Percentiles rank a stretch among this genome's conserved stretches.
phyloP scores from a whole-genome alignment of 1,284 basidiomycete genomes.

The Baeospora myosura region DNA sequence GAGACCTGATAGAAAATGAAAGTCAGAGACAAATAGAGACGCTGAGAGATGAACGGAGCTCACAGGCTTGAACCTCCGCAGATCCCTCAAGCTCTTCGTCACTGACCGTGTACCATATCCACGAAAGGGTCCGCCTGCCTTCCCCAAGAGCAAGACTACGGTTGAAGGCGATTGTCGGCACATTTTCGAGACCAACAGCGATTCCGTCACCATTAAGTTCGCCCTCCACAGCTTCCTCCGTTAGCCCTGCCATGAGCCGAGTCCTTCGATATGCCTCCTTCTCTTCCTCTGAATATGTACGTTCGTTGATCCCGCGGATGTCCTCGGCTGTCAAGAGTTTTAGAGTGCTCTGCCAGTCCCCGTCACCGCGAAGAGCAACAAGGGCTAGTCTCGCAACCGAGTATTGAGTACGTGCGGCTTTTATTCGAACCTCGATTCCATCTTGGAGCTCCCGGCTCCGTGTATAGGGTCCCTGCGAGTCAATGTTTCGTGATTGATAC shows the following conservation, averaged over 20 bases:
- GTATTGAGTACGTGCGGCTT: constrained; percentile 1
- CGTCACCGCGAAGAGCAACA: constrained; percentile 5
- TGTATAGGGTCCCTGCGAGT: constrained; percentile 1
- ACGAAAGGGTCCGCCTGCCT: constrained; percentile 5
- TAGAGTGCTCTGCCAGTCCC: constrained; percentile 7
- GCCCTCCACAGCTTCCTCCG: not conserved
- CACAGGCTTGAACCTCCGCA: constrained; percentile 1
- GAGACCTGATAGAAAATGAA: constrained; percentile 3
- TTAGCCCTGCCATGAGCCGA: not conserved
- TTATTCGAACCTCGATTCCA: constrained; percentile 6
- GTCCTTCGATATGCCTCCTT: constrained; percentile 6
- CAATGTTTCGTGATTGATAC: not conserved
- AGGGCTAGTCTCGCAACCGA: constrained; percentile 1
- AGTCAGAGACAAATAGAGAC: not conserved
- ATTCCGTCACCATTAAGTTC: constrained; percentile 1
- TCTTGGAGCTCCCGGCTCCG: not conserved
- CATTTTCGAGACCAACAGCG: constrained; percentile 1
- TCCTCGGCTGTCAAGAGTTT: constrained; percentile 5
- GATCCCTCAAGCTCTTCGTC: not conserved
- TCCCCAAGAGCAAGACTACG: constrained; percentile 5
- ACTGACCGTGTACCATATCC: constrained; percentile 9
- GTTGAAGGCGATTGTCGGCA: not conserved
- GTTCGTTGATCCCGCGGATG: constrained; percentile 10
- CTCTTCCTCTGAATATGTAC: constrained; percentile 8
- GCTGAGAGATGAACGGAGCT: not conserved